Percentiles rank a stretch among this genome's conserved stretches.
Conservation (phyloP, 2,329 filamentous ascomycete genomes). For the Diaporthe caulivora region DNA sequence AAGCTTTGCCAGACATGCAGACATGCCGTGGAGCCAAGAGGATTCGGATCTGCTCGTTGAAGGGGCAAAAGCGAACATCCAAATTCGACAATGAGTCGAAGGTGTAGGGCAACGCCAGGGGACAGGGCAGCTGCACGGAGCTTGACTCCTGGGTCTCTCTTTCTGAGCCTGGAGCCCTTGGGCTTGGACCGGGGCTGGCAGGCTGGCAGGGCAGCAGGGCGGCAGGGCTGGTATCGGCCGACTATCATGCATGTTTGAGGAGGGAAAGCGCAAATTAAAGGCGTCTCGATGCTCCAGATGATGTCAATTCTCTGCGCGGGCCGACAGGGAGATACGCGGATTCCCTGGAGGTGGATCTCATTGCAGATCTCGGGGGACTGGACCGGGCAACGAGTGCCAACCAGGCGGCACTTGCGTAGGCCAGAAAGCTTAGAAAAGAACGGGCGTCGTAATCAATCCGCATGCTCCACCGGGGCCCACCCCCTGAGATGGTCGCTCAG, state of each 20-base stretch:
- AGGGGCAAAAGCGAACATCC: neutral
- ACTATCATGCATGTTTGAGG: slow-evolving; percentile 6
- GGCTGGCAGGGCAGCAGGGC: too few species aligned
- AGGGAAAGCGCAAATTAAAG: slow-evolving; percentile 20
- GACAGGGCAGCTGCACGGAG: neutral
- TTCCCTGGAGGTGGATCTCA: neutral
- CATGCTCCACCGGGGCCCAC: slow-evolving; percentile 13
- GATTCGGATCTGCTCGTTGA: neutral
- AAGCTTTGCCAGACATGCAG: neutral
- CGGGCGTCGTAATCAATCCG: slow-evolving; percentile 25
- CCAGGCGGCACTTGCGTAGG: slow-evolving; percentile 8
- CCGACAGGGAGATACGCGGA: slow-evolving; percentile 23
- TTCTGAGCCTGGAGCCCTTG: neutral
- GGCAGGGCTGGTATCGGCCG: slow-evolving; percentile 7
- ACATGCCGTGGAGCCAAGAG: slow-evolving; percentile 18
- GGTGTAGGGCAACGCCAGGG: neutral
- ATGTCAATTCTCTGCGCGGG: slow-evolving; percentile 15
- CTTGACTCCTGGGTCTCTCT: neutral
- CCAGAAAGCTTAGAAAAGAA: slow-evolving; percentile 27
- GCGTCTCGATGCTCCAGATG: slow-evolving; percentile 17
- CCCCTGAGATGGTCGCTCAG: slow-evolving; percentile 16
- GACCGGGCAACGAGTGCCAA: slow-evolving; percentile 7
- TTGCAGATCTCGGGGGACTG: slow-evolving; percentile 13
- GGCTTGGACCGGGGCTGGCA: neutral
- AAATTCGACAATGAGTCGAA: slow-evolving; percentile 9